phyloP scores from a whole-genome alignment of 2,329 filamentous ascomycete genomes.

The Paecilomyces formosus region DNA sequence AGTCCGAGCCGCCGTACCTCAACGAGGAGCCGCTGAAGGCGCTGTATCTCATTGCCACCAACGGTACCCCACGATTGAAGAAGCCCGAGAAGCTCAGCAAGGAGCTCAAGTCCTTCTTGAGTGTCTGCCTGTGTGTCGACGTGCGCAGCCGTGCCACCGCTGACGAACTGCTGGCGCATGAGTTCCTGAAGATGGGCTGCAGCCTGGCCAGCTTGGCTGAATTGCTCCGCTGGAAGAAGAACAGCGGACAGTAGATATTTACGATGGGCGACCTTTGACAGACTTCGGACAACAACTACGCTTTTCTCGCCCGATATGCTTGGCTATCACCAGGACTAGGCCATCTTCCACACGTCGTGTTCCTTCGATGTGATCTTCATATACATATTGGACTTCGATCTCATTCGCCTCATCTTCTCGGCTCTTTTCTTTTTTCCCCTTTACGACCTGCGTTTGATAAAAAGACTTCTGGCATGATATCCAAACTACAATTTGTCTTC shows the following conservation, averaged over 20 bases:
- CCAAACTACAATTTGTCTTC: constrained; percentile 13
- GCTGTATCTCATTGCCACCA: constrained; percentile 93
- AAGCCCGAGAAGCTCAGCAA: constrained; percentile 97
- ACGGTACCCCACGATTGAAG: constrained; percentile 93
- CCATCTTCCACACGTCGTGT: background rate
- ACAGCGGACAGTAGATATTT: constrained; percentile 26
- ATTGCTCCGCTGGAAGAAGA: constrained; percentile 62
- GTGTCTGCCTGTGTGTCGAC: constrained; percentile 92
- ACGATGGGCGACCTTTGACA: background rate
- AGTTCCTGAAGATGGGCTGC: constrained; percentile 91
- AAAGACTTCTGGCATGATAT: constrained; percentile 16
- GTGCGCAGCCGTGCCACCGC: constrained; percentile 91
- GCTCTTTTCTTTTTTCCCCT: background rate
- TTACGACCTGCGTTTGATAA: constrained; percentile 1
- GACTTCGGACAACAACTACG: background rate
- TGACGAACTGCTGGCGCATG: constrained; percentile 79
- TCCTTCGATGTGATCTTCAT: background rate
- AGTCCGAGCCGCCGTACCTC: constrained; percentile 93
- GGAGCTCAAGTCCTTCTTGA: constrained; percentile 94
- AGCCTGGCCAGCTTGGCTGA: constrained; percentile 74
- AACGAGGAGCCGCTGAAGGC: constrained; percentile 98
- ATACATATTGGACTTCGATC: background rate
- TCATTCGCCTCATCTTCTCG: background rate
- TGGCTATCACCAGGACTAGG: background rate
- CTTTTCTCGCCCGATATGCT: background rate